Evolutionary conservation across 2,329 filamentous ascomycete species (phyloP).

Genomic region (Dactylellina leptospora): DNA sequence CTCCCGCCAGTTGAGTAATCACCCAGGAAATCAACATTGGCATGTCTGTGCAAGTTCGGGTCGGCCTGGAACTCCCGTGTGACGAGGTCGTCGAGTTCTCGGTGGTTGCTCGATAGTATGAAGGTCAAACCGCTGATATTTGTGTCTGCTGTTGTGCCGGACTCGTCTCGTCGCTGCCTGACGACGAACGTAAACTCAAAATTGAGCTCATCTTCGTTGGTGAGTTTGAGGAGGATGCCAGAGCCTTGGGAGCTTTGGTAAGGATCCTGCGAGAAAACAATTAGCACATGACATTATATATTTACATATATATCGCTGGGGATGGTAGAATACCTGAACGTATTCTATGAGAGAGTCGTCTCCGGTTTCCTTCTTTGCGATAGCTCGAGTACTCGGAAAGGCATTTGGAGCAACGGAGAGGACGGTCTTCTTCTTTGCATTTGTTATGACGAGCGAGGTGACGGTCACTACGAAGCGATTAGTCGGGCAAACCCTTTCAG

Average conservation of each 20-base stretch:
- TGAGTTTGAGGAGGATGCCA: conserved; percentile 83
- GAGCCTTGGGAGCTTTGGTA: conserved; percentile 70
- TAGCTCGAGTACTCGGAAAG: conserved; percentile 82
- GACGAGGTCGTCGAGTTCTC: conserved; percentile 90
- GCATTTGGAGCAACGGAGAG: conserved; percentile 83
- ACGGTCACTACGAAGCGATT: conserved; percentile 74
- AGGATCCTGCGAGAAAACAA: conserved; percentile 71
- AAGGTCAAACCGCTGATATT: conserved; percentile 89
- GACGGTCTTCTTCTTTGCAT: conserved; percentile 78
- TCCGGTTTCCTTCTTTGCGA: conserved; percentile 74
- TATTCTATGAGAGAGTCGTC: conserved; percentile 86
- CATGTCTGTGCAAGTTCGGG: conserved; percentile 95
- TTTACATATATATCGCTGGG: conserved; percentile 21
- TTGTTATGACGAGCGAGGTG: conserved; percentile 81
- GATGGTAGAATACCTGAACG: conserved; percentile 74
- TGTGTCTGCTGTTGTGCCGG: conserved; percentile 70
- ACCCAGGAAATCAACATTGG: conserved; percentile 93
- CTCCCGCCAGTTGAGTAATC: conserved; percentile 87
- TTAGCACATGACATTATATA: conserved; percentile 17
- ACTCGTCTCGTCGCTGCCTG: conserved; percentile 64
- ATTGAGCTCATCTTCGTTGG: conserved; percentile 88
- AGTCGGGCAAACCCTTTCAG: conserved; percentile 53
- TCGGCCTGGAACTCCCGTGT: conserved; percentile 96
- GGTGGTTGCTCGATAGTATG: conserved; percentile 83
- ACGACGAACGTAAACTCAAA: conserved; percentile 94